These are phyloP conservation scores for Anethum foeniculum DNA, from an alignment of 140 eudicot genomes.

Conservation along the genomic window DNA sequence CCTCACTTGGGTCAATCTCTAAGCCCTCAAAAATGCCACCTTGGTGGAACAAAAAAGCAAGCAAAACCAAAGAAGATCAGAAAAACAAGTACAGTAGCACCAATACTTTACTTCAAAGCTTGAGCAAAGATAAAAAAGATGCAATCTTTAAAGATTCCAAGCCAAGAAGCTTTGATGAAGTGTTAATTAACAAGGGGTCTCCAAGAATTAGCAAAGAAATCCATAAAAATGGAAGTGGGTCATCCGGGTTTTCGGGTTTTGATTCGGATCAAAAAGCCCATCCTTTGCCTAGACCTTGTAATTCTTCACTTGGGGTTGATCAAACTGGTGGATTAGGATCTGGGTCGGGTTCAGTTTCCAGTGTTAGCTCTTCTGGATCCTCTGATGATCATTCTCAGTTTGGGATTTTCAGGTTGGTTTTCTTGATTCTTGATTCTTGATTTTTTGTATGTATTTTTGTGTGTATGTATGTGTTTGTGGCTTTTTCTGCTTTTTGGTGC, in stretches of 20 bases:
- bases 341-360: constrained; percentile 58
- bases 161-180: constrained; percentile 46
- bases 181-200: constrained; percentile 26
- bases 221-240: constrained; percentile 19
- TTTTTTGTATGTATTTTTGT: neutral
- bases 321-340: constrained; percentile 36
- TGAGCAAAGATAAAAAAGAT: constrained; percentile 12
- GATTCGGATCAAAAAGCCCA: constrained; percentile 68
- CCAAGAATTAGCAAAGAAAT: constrained; percentile 41
- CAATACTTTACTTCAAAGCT: constrained; percentile 17
- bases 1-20: neutral
- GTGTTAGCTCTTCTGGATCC: constrained; percentile 76
- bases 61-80: constrained; percentile 35
- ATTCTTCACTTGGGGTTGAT: constrained; percentile 26
- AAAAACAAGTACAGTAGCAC: neutral
- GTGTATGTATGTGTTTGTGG: constrained; percentile 1
- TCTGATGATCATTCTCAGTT: constrained; percentile 63
- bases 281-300: constrained; percentile 70
- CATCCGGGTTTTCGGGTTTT: constrained; percentile 67
- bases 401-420: constrained; percentile 50
- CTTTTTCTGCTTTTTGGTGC: neutral
- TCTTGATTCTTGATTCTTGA: constrained; percentile 18
- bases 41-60: constrained; percentile 66
- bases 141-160: constrained; percentile 8
- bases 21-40: constrained; percentile 36